A percentile compares a stretch with the other conserved stretches of the same genome.
These are phyloP conservation scores for Capsicum baccatum DNA, from an alignment of 257 asterid species.

Conservation along the genomic window DNA sequence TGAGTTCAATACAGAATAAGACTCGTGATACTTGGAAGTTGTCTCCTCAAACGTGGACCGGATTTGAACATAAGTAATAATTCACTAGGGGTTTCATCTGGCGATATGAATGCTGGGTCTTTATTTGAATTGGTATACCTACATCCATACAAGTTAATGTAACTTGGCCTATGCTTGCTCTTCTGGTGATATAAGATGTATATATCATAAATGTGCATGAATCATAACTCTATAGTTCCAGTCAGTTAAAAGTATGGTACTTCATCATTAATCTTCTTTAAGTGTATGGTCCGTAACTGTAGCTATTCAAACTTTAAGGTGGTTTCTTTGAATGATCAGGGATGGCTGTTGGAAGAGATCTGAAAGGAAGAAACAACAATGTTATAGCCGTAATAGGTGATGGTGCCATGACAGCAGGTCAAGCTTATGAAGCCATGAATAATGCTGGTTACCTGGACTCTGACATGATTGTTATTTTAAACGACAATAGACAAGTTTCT, in stretches of 20 bases:
- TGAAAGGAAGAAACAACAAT: conserved; percentile 73
- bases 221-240: not conserved
- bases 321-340: conserved; percentile 51
- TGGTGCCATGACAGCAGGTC: conserved; percentile 99
- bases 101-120: not conserved
- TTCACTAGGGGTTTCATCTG: not conserved
- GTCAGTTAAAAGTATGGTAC: not conserved
- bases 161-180: not conserved
- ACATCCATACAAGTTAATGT: not conserved
- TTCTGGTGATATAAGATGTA: not conserved
- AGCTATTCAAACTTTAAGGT: conserved; percentile 24
- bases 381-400: conserved; percentile 94
- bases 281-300: not conserved
- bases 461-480: conserved; percentile 93
- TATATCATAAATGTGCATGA: not conserved
- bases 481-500: conserved; percentile 96
- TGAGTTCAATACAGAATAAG: not conserved
- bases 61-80: not conserved
- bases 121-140: conserved; percentile 3
- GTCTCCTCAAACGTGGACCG: not conserved
- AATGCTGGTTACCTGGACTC: conserved; percentile 96
- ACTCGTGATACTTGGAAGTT: not conserved
- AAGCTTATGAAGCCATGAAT: conserved; percentile 97
- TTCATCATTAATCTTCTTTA: not conserved
- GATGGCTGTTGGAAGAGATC: conserved; percentile 97